Conservation (phyloP, 2,329 filamentous ascomycete species). For the Aspergillus neoniger region DNA sequence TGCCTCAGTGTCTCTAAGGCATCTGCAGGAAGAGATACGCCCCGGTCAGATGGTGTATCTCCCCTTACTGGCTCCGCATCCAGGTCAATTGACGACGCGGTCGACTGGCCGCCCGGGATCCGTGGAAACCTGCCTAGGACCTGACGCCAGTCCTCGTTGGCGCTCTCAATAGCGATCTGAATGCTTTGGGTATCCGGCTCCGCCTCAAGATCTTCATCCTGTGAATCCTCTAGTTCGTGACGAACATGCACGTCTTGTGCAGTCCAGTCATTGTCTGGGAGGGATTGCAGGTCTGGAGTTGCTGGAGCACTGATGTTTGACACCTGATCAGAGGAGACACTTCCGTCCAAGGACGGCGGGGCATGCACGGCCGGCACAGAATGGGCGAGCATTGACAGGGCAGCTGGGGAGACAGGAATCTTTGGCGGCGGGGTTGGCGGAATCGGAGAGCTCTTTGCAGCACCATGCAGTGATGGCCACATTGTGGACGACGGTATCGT, state of each 20-base stretch:
- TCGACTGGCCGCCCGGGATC: constrained; percentile 32
- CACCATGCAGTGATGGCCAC: constrained; percentile 59
- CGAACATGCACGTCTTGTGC: constrained; percentile 37
- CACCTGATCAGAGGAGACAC: constrained; percentile 83
- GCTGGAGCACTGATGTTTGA: constrained; percentile 79
- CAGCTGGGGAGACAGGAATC: constrained; percentile 74
- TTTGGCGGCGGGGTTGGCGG: constrained; percentile 53
- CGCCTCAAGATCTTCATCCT: constrained; percentile 26
- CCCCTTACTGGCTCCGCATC: constrained; percentile 25
- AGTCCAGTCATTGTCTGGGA: constrained; percentile 64
- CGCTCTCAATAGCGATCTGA: constrained; percentile 42
- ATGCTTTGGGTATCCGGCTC: constrained; percentile 32
- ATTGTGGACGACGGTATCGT: constrained; percentile 60
- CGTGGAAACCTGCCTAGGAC: constrained; percentile 44
- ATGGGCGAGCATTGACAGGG: constrained; percentile 70
- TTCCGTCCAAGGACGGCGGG: constrained; percentile 86
- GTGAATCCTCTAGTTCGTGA: constrained; percentile 34
- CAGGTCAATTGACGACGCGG: constrained; percentile 21
- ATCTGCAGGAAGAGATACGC: constrained; percentile 73
- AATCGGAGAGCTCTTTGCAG: constrained; percentile 50
- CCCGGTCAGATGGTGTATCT: constrained; percentile 46
- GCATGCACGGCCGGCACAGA: constrained; percentile 74
- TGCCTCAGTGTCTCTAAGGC: constrained; percentile 80
- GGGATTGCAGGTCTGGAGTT: constrained; percentile 70
- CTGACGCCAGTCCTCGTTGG: constrained; percentile 61